phyloP scores from a whole-genome alignment of 805 yeast species.

The Kodamaea lidongshanica region DNA sequence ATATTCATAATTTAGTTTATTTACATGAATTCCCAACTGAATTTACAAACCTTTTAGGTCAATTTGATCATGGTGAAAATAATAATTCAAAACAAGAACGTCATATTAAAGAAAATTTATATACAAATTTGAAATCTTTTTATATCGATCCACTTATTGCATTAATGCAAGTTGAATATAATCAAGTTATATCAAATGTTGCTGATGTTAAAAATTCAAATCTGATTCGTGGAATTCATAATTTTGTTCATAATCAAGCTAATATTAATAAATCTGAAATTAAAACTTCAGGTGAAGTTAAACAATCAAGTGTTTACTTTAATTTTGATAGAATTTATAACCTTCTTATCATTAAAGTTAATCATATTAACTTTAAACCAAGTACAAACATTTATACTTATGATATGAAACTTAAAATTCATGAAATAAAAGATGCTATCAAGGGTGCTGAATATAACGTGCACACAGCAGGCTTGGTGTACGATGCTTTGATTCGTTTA shows the following conservation, averaged over 20 bases:
- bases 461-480: constrained; percentile 19
- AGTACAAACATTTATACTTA: constrained; percentile 8
- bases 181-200: constrained; percentile 27
- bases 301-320: constrained; percentile 15
- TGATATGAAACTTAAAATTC: constrained; percentile 15
- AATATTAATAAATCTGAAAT: neutral
- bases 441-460: constrained; percentile 16
- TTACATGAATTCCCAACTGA: constrained; percentile 15
- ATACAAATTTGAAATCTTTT: constrained; percentile 29
- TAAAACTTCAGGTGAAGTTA: constrained; percentile 7
- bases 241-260: constrained; percentile 7
- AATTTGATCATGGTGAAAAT: constrained; percentile 13
- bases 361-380: constrained; percentile 15
- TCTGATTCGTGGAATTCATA: constrained; percentile 21
- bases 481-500: constrained; percentile 18
- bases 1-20: constrained; percentile 11
- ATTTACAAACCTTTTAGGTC: constrained; percentile 14
- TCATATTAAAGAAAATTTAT: constrained; percentile 29
- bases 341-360: constrained; percentile 20
- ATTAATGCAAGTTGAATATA: constrained; percentile 23
- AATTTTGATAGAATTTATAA: constrained; percentile 17
- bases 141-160: constrained; percentile 38
- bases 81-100: constrained; percentile 3
- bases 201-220: constrained; percentile 16
- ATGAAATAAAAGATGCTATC: constrained; percentile 12